Percentiles rank a stretch among this genome's conserved stretches.
These are phyloP conservation scores for Talaromyces ruber DNA, from an alignment of 495 filamentous ascomycete species.

Conservation along the genomic window DNA sequence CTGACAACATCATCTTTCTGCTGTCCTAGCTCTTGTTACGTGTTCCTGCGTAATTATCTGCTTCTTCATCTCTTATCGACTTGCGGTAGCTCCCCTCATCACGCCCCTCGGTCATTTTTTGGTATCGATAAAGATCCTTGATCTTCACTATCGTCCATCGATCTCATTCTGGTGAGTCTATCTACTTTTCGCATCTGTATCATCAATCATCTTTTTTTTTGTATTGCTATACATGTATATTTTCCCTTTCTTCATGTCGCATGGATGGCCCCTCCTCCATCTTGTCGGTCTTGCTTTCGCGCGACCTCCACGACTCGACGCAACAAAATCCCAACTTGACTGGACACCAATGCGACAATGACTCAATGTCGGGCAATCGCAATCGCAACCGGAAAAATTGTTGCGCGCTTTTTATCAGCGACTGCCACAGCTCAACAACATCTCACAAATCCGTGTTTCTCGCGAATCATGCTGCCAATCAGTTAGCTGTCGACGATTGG, in stretches of 20 bases:
- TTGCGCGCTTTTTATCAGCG: neutral
- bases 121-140: slow-evolving; percentile 2
- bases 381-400: neutral
- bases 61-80: slow-evolving; percentile 17
- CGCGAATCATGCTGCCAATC: neutral
- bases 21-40: slow-evolving; percentile 18
- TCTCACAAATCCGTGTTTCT: neutral
- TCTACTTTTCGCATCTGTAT: neutral
- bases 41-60: slow-evolving; percentile 20
- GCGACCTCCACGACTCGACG: neutral
- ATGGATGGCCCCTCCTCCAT: neutral
- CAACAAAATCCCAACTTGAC: neutral
- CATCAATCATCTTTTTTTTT: neutral
- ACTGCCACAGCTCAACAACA: neutral
- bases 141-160: neutral
- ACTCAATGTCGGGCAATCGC: neutral
- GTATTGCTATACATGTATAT: neutral
- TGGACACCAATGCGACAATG: neutral
- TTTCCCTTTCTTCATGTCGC: neutral
- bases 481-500: neutral
- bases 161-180: slow-evolving; percentile 5
- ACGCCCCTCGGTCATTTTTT: slow-evolving; percentile 4
- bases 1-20: slow-evolving; percentile 8
- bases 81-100: slow-evolving; percentile 12
- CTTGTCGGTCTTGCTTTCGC: neutral